phyloP scores from a whole-genome alignment of 192 early-diverging fungal genomes.

The Podila minutissima region DNA sequence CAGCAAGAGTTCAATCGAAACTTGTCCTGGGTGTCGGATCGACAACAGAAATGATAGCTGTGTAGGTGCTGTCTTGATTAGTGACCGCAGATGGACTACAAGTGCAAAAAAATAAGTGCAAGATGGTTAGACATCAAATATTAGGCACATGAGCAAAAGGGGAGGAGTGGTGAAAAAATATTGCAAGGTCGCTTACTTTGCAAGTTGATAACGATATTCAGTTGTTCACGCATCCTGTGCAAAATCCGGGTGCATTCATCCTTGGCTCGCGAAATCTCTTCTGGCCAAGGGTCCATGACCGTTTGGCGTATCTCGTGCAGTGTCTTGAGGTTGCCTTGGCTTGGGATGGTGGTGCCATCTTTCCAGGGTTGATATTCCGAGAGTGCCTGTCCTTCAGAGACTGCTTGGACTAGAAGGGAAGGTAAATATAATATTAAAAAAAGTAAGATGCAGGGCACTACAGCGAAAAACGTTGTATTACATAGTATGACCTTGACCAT shows the following conservation, averaged over 20 bases:
- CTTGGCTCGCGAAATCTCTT: slow-evolving; percentile 25
- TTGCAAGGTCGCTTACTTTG: slow-evolving; percentile 16
- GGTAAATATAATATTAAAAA: background rate
- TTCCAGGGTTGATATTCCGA: slow-evolving; percentile 40
- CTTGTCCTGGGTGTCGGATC: slow-evolving; percentile 46
- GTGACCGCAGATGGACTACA: slow-evolving; percentile 30
- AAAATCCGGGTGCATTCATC: slow-evolving; percentile 43
- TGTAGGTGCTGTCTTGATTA: slow-evolving; percentile 33
- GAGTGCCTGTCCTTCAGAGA: slow-evolving; percentile 37
- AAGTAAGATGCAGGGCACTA: background rate
- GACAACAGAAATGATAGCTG: slow-evolving; percentile 40
- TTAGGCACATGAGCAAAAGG: background rate
- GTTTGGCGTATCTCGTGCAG: slow-evolving; percentile 17
- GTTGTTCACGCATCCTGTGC: slow-evolving; percentile 46
- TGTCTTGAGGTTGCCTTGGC: slow-evolving; percentile 13
- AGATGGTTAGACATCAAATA: background rate
- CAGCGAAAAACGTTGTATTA: background rate
- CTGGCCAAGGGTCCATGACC: slow-evolving; percentile 38
- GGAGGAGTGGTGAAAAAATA: background rate
- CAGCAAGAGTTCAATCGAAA: slow-evolving; percentile 35
- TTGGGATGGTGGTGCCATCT: slow-evolving; percentile 29
- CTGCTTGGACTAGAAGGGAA: slow-evolving; percentile 18
- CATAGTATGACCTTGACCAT: background rate
- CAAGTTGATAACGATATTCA: slow-evolving; percentile 47
- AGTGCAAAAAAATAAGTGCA: background rate